Percentiles rank a stretch among this genome's conserved stretches.
Conservation (phyloP, 2,329 filamentous ascomycete genomes). For the Sporothrix phasma region DNA sequence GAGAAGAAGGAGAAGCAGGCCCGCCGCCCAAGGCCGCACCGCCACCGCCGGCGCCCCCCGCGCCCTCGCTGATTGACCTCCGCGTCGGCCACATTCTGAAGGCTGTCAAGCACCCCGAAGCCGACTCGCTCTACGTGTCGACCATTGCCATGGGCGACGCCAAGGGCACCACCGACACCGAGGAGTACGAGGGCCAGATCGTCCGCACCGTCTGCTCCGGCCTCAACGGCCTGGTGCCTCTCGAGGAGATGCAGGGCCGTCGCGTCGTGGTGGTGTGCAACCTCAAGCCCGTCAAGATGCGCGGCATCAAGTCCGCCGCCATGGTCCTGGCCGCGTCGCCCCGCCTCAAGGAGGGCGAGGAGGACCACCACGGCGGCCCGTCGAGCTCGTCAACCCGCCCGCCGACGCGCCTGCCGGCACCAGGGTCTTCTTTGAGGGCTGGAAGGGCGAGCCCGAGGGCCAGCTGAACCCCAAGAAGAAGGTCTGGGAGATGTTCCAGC, state of each 20-base stretch:
- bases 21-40: conserved; percentile 47
- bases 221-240: conserved; percentile 80
- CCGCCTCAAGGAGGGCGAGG: conserved; percentile 64
- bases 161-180: conserved; percentile 76
- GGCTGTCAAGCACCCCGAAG: conserved; percentile 89
- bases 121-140: conserved; percentile 89
- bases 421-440: conserved; percentile 87
- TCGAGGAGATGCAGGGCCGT: conserved; percentile 93
- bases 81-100: conserved; percentile 96
- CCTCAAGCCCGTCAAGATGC: conserved; percentile 98
- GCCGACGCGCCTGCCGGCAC: conserved; percentile 71
- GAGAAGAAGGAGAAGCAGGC: conserved; percentile 84
- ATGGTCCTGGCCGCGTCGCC: conserved; percentile 97
- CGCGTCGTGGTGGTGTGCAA: conserved; percentile 96
- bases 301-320: conserved; percentile 64
- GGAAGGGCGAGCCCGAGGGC: conserved; percentile 84
- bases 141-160: conserved; percentile 91
- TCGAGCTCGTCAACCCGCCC: conserved; percentile 85
- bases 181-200: conserved; percentile 81
- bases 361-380: conserved; percentile 78
- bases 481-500: conserved; percentile 94
- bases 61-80: conserved; percentile 82
- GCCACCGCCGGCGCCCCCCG: conserved; percentile 66
- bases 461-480: conserved; percentile 99
- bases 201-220: conserved; percentile 96